Conservation (phyloP, 163 green algal genomes). For the Volvox carteri region DNA sequence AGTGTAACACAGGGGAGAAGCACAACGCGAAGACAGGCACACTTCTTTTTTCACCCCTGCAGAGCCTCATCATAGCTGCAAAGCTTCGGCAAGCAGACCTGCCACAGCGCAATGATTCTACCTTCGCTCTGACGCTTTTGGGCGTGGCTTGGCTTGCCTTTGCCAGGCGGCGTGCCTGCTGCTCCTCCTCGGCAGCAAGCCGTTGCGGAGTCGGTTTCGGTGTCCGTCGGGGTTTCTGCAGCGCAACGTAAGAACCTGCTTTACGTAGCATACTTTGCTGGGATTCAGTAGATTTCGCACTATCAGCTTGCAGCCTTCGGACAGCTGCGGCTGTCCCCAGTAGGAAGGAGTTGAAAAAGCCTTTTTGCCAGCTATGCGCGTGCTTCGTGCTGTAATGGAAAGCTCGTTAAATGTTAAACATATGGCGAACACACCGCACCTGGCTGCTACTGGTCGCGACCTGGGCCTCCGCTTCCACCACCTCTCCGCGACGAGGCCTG, state of each 20-base stretch:
- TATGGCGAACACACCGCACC: not conserved
- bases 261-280: not conserved
- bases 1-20: too few relatives aligned
- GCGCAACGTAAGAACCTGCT: not conserved
- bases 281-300: not conserved
- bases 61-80: too few relatives aligned
- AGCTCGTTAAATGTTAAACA: not conserved
- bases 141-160: conserved; percentile 32
- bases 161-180: not conserved
- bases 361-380: not conserved
- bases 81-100: too few relatives aligned
- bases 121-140: conserved; percentile 26
- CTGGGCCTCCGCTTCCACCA: conserved; percentile 18
- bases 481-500: not conserved
- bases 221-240: conserved; percentile 42
- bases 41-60: too few relatives aligned
- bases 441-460: conserved; percentile 40
- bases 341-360: conserved; percentile 2
- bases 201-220: conserved; percentile 34
- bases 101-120: not conserved
- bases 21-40: too few relatives aligned
- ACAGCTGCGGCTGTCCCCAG: conserved; percentile 35
- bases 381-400: not conserved
- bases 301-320: not conserved
- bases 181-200: conserved; percentile 45